Conservation (phyloP, 139 green algal species). For the Chara braunii region DNA sequence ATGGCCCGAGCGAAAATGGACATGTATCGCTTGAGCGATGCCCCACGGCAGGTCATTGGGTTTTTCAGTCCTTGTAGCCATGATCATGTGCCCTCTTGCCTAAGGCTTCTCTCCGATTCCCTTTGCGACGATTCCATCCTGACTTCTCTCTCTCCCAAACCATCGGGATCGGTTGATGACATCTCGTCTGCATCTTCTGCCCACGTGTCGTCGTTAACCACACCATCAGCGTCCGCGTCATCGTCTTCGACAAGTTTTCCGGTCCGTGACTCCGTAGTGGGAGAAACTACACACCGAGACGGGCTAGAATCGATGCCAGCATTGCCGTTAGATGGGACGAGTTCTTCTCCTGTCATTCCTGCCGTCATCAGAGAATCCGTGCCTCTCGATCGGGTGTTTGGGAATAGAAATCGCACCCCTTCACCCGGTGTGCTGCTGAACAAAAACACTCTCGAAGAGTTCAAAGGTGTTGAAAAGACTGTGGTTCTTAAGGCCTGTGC, state of each 20-base stretch:
- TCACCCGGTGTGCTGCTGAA: conserved; percentile 42
- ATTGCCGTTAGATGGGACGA: no score
- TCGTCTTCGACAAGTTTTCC: neutral
- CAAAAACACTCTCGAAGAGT: conserved; percentile 69
- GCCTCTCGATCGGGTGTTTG: neutral
- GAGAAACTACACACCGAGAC: neutral
- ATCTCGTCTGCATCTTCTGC: neutral
- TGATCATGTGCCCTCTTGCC: neutral
- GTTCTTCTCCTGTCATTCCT: no score
- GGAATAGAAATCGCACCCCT: conserved; percentile 4
- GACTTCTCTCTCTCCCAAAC: neutral
- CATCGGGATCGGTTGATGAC: neutral
- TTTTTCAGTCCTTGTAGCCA: neutral
- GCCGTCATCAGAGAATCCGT: neutral
- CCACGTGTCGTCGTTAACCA: neutral
- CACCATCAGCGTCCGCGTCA: conserved; percentile 2
- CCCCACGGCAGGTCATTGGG: conserved; percentile 28
- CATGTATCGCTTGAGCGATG: conserved; percentile 49
- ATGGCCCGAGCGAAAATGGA: conserved; percentile 67
- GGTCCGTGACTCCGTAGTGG: neutral
- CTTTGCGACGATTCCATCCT: neutral
- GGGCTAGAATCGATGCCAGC: no score
- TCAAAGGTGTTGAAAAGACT: conserved; percentile 50
- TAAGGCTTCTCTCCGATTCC: neutral
- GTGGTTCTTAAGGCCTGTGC: conserved; percentile 14